These are phyloP conservation scores for Hydrangea macrophylla DNA, from an alignment of 148 eudicot genomes.

Conservation along the genomic window DNA sequence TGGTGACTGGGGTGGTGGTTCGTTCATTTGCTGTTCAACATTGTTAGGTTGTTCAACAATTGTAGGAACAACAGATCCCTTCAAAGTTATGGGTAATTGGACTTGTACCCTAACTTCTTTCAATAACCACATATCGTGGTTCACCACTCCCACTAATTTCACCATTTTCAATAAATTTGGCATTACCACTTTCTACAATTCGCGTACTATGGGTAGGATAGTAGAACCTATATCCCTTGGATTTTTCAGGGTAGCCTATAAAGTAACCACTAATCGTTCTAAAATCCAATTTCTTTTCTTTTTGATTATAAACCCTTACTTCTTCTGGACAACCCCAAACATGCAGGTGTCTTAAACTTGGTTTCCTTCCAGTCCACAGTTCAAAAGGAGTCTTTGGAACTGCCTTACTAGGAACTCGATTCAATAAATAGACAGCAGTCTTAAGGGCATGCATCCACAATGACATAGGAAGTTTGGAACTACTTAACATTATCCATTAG, in stretches of 20 bases:
- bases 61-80: too few species aligned
- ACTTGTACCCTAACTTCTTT: neutral
- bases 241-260: neutral
- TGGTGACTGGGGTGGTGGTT: too few species aligned
- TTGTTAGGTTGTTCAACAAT: too few species aligned
- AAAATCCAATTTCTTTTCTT: too few species aligned
- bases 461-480: neutral
- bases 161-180: neutral
- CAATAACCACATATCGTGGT: neutral
- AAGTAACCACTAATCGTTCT: conserved; percentile 9
- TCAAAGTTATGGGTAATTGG: too few species aligned
- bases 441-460: conserved; percentile 2
- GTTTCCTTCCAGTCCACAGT: conserved; percentile 1
- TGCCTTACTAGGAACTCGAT: too few species aligned
- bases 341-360: conserved; percentile 13
- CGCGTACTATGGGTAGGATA: conserved; percentile 3
- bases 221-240: conserved; percentile 8
- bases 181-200: neutral
- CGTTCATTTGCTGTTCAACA: too few species aligned
- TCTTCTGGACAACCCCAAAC: conserved; percentile 13
- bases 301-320: neutral
- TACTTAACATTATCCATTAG: neutral
- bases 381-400: conserved; percentile 15
- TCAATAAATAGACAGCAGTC: too few species aligned
- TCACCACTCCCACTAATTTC: neutral